These are phyloP conservation scores for Exobasidium rhododendri DNA, from an alignment of 1,284 basidiomycete species.

Conservation along the genomic window DNA sequence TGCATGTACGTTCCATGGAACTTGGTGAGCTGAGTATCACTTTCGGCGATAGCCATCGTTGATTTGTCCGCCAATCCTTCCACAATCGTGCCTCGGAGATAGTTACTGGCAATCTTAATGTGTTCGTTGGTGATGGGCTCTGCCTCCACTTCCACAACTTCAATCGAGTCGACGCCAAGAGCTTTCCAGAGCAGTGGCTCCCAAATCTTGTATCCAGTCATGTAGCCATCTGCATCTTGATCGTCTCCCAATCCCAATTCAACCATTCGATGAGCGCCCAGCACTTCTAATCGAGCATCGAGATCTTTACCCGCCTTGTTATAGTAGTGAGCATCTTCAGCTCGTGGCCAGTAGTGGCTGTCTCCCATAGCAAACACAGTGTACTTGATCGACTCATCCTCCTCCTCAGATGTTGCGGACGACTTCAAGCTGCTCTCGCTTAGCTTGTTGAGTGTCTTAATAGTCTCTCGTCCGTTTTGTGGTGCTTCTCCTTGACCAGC, in stretches of 20 bases:
- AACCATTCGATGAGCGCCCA: slow-evolving; percentile 46
- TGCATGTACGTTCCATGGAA: slow-evolving; percentile 74
- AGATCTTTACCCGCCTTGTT: slow-evolving; percentile 95
- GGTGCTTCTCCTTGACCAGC: slow-evolving; percentile 98
- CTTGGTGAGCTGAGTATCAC: slow-evolving; percentile 93
- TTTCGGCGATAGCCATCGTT: slow-evolving; percentile 83
- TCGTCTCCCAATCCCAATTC: slow-evolving; percentile 81
- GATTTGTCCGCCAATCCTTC: slow-evolving; percentile 80
- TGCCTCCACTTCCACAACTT: slow-evolving; percentile 86
- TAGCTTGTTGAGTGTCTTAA: slow-evolving; percentile 73
- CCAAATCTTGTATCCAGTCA: slow-evolving; percentile 95
- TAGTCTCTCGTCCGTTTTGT: slow-evolving; percentile 87
- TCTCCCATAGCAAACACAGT: slow-evolving; percentile 94
- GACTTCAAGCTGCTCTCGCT: slow-evolving; percentile 19
- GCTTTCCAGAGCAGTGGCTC: slow-evolving; percentile 91
- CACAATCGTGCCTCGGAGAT: slow-evolving; percentile 88
- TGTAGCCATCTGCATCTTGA: slow-evolving; percentile 91
- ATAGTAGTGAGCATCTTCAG: slow-evolving; percentile 94
- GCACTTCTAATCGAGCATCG: slow-evolving; percentile 61
- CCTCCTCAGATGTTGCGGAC: slow-evolving; percentile 52
- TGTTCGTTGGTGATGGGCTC: slow-evolving; percentile 99
- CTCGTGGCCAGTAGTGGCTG: slow-evolving; percentile 97
- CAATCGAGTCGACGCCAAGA: slow-evolving; percentile 83
- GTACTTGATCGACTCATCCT: slow-evolving; percentile 56
- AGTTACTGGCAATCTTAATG: slow-evolving; percentile 95